Evolutionary conservation across 1,284 basidiomycete genomes (phyloP), one percentile per base, ranked within the genome.

Genomic region (Anthracocystis walkeri): DNA sequence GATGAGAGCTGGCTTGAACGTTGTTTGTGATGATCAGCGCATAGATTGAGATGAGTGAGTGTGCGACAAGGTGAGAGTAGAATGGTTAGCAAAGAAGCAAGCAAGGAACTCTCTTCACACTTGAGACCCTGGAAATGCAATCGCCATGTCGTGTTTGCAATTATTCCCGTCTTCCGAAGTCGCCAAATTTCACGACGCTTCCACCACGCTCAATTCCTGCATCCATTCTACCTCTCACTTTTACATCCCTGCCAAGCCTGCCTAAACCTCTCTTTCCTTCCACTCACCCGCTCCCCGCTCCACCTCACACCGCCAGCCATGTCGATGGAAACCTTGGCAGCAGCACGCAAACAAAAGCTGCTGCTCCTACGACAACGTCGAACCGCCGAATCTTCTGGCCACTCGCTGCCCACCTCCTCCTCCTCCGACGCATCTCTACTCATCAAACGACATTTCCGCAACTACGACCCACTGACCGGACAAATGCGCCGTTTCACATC

Each of bases 341-440:
- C 93, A 75, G 90, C 91, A n/a, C 90, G 95, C 54, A 96, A 95
- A 85, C 90, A 91, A 58, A 91, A 94, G 67, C 88, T 98, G 3
- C 86, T 91, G 44, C 93, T 94, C 1, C 88, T 98, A 45, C 89
- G 92, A 72, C 91, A 90, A 84, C 88, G 90, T 70, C 95, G 94
- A 82, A 89, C 89, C 2, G 70, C 76, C 31, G 80, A 83, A 50
- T 45, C 54, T 14, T 54, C 54, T 18, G n/a, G n/a, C n/a, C n/a
- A n/a, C n/a, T 11, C 35, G 29, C 16, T 42, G 2, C 54, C 46
- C 21, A 20, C 42, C 42, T 33, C 49, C 41, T 16, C 49, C 20
- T 29, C 40, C 29, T 8, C 11, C 33, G 46, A 54, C 25, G 57
- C 64, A 0, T 55, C 54, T 3, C 49, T 61, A 11, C 35, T 50